A percentile compares a stretch with the other conserved stretches of the same genome.
Conservation (phyloP, 805 yeast species). For the Candida andamanensis region DNA sequence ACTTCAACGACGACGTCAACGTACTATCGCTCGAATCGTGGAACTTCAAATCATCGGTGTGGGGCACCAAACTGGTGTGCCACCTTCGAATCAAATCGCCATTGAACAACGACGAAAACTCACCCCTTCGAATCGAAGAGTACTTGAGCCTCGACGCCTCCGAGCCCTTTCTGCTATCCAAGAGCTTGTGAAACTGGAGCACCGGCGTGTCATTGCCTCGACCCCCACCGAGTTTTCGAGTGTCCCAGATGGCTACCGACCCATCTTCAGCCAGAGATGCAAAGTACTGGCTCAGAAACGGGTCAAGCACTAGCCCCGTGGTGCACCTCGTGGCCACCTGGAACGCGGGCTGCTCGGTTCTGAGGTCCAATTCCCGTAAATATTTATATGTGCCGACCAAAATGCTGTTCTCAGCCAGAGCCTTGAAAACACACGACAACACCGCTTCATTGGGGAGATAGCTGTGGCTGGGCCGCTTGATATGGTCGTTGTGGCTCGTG, state of each 20-base stretch:
- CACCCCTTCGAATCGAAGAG: slow-evolving; percentile 61
- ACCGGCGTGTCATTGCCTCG: slow-evolving; percentile 45
- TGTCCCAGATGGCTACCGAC: slow-evolving; percentile 76
- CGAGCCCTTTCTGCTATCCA: slow-evolving; percentile 57
- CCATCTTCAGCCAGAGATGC: slow-evolving; percentile 82
- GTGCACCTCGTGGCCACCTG: slow-evolving; percentile 76
- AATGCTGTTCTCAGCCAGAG: slow-evolving; percentile 46
- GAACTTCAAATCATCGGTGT: slow-evolving; percentile 11
- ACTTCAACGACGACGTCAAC: slow-evolving; percentile 21
- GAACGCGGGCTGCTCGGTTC: slow-evolving; percentile 58
- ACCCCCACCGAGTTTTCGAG: slow-evolving; percentile 48
- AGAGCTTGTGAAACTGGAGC: slow-evolving; percentile 54
- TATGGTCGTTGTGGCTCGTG: slow-evolving; percentile 43
- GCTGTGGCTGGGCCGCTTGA: slow-evolving; percentile 49
- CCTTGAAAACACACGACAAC: slow-evolving; percentile 54
- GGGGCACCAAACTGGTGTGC: slow-evolving; percentile 61
- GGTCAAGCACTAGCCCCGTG: slow-evolving; percentile 63
- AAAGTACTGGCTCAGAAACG: slow-evolving; percentile 60
- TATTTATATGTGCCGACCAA: slow-evolving; percentile 74
- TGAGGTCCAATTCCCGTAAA: slow-evolving; percentile 70
- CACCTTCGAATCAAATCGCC: slow-evolving; percentile 77
- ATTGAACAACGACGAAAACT: slow-evolving; percentile 72
- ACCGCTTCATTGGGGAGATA: slow-evolving; percentile 73
- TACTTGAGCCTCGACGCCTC: slow-evolving; percentile 64
- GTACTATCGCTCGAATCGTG: neutral